Evolutionary conservation across 129 eudicot species (phyloP), one percentile per base, ranked within the genome.

Genomic region (Lactuca saligna): DNA sequence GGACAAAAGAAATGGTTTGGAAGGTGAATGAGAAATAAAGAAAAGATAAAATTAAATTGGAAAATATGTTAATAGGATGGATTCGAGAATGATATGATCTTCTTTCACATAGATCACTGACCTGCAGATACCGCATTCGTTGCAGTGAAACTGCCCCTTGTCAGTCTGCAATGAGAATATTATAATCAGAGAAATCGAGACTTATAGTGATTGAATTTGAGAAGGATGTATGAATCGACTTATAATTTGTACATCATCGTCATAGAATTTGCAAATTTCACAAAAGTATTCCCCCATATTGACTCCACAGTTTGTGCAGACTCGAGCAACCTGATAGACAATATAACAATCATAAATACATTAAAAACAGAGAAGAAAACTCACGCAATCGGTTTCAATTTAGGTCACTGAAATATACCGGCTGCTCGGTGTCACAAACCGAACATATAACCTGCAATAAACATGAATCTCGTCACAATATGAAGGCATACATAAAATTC

Each of bases 111-210:
- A 44, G 35, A 25, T 61, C 35, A 77, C 91, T 70, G 44, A 93
- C 99, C 99, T 94, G 83, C 99, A 94, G 69, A 94, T 87, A 15
- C 99, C 99, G 74, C 99, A 94, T 65, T 94, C 97, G 37, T 94
- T 82, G 66, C 99, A 94, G 68, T 94, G 99, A 53, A 87, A 94
- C 66, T 89, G 97, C 42, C 79, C 80, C 82, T 89, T 94, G 63
- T 69, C 79, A 4, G 62, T 74, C 99, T 94, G 93, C 80, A 85
- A 51, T 48, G 63, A 35, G 17, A 39, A 64, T 61, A 17, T 53
- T 51, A 72, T 51, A 60, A 68, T 71, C 58, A 72, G 41, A 37
- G 54, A 76, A 57, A 61, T 37, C 20, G 39, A 69, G 37, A 74
- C 16, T 61, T 32, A 25, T 25, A 17, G 17, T 54, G 25, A 37